These are phyloP conservation scores for Stylonectria norvegica DNA, from an alignment of 2,329 filamentous ascomycete genomes.

Conservation along the genomic window DNA sequence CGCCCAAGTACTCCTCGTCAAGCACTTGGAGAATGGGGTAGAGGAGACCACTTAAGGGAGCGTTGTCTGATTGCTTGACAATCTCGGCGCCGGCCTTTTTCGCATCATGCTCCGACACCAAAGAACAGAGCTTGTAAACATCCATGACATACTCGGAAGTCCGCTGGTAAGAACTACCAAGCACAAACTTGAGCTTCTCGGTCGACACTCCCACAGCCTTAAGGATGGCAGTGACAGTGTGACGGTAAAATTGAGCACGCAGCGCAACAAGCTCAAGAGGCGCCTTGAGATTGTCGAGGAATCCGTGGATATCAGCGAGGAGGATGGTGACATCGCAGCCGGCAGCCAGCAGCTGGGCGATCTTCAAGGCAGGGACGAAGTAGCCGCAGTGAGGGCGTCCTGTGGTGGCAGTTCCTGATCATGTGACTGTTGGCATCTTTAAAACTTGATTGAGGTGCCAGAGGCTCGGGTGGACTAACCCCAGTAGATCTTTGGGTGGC, in stretches of 20 bases:
- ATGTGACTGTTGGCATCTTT: constrained; percentile 1
- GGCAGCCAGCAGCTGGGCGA: constrained; percentile 80
- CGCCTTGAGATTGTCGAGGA: constrained; percentile 80
- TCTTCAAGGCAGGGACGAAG: constrained; percentile 84
- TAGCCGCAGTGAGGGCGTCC: constrained; percentile 88
- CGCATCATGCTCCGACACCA: constrained; percentile 74
- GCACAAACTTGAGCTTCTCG: constrained; percentile 76
- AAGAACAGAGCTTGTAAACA: constrained; percentile 68
- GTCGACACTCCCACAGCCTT: constrained; percentile 75
- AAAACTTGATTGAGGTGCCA: neutral
- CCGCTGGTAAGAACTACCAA: constrained; percentile 80
- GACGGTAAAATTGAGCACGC: constrained; percentile 80
- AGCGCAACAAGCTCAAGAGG: constrained; percentile 82
- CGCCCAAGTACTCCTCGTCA: constrained; percentile 84
- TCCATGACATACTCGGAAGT: constrained; percentile 79
- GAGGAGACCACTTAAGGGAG: constrained; percentile 54
- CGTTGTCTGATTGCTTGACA: constrained; percentile 84
- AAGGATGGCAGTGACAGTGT: constrained; percentile 70
- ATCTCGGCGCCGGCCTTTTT: constrained; percentile 91
- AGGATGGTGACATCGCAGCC: constrained; percentile 80
- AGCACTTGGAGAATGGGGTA: constrained; percentile 69
- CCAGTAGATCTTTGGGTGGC: constrained; percentile 80
- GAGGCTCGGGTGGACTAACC: constrained; percentile 38
- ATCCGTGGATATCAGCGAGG: constrained; percentile 71
- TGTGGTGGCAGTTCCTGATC: constrained; percentile 71